Evolutionary conservation across 257 asterid genomes (phyloP), one percentile per base, ranked within the genome.

Genomic region (Solanum corneliomulleri): DNA sequence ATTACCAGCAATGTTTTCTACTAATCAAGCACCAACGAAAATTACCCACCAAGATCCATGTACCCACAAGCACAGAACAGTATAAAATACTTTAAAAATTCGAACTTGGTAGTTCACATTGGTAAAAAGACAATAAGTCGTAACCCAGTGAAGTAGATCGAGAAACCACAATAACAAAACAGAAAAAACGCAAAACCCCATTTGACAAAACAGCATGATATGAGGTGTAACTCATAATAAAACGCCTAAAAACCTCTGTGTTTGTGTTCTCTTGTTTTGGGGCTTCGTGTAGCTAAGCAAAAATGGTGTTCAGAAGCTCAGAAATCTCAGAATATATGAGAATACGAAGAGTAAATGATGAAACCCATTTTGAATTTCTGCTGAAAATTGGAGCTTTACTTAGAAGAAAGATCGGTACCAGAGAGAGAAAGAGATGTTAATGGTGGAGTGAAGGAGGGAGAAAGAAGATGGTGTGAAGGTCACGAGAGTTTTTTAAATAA

Each of bases 371-470:
- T 31, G 31, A 11, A 81, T 31, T 81, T 10, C 41, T 74, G 33
- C 20, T 74, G 82, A 39, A 74, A 74, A 10, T 74, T 74, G 82
- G 41, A 42, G 47, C 81, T 85, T 85, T 68, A 21, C 87, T 68
- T 85, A 85, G 76, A 85, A 85, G 87, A 85, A 85, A 85, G 87
- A 84, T 66, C 78, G 56, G 39, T 33, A 64, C 77, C 86, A 88
- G 91, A 85, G 84, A 88, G 91, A 87, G 45, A 9, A 62, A 76
- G 76, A 52, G 81, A 52, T 12, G 70, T 41, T 44, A 56, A 82
- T 37, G 82, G 74, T 72, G 87, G 94, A 91, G 92, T 86, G 91
- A 85, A 88, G 94, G 95, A 90, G 94, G 94, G 95, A 93, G 98
- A 91, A 89, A 88, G 92, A 70, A 85, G 91, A 88, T 84, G 87